Evolutionary conservation across 2,329 filamentous ascomycete species (phyloP).

Genomic region (Colletotrichum chlorophyti): DNA sequence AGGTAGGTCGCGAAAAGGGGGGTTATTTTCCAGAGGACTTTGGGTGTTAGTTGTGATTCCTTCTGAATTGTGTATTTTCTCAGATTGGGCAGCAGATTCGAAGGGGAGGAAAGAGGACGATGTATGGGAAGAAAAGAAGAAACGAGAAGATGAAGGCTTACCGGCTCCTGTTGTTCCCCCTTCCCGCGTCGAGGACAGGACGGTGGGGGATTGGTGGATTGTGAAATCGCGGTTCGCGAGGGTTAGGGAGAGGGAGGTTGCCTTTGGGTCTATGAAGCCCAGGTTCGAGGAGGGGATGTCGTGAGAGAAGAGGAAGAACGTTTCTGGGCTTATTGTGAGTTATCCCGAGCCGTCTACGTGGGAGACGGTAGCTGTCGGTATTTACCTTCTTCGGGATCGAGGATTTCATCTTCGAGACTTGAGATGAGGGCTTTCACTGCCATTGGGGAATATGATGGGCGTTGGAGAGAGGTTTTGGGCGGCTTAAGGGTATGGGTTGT

Average conservation of each 20-base stretch:
- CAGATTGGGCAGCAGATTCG: no score
- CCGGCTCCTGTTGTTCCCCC: constrained; percentile 63
- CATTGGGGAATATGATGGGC: not conserved
- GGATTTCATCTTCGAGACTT: constrained; percentile 50
- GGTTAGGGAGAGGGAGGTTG: constrained; percentile 68
- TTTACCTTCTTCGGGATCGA: constrained; percentile 57
- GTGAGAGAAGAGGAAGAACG: constrained; percentile 85
- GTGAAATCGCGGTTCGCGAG: constrained; percentile 74
- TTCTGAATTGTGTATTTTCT: no score
- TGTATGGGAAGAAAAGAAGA: constrained; percentile 4
- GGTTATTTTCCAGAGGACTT: constrained; percentile 91
- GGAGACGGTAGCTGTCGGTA: not conserved
- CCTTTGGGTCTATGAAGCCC: constrained; percentile 81
- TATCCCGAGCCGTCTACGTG: no score
- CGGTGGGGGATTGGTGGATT: constrained; percentile 82
- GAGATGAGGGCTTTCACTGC: constrained; percentile 34
- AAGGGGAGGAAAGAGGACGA: not conserved
- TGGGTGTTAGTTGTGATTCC: constrained; percentile 7
- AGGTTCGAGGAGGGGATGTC: constrained; percentile 77
- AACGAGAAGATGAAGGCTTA: constrained; percentile 34
- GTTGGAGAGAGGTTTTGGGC: not conserved
- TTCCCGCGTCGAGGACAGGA: constrained; percentile 78
- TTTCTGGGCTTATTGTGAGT: constrained; percentile 64
- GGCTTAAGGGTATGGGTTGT: no score
- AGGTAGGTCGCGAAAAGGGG: constrained; percentile 86